Evolutionary conservation across 139 green algal species (phyloP), one percentile per base, ranked within the genome.

Genomic region (Chlorella vulgaris): DNA sequence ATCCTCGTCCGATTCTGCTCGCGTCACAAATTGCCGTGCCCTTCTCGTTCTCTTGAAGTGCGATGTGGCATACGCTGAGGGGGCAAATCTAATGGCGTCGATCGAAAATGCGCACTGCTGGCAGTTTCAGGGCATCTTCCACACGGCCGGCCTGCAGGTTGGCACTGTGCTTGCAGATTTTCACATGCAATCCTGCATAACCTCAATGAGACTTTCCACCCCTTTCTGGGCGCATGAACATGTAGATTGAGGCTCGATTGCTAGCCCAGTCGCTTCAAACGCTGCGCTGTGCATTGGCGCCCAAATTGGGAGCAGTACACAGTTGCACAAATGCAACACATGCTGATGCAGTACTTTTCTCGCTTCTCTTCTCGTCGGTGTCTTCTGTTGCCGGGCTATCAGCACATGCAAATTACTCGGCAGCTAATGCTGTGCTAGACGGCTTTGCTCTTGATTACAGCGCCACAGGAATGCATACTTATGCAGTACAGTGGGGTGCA

Each of bases 361-460:
- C 53, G 1, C 38, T 79, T 7, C 76, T 92, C 5, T 96, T 94
- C 87, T 94, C 90, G 36, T 93, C 87, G 10, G 78, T 94, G 7
- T 89, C 92, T 4, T 90, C 88, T 4, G 70, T 96, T 40, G 84
- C 93, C 4, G 92, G 92, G 10, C 88, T 86, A 6, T 82, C 90
- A 19, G 92, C 92, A 6, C 93, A 96, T 81, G 78, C 87, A 47
- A 93, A 90, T 66, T 96, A 96, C 69, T 68, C 76, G 42, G 91
- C 90, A n/a, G 93, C 93, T 7, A 96, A 96, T 76, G 86, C 87
- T n/a, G 87, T 78, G 22, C 73, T 96, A 50, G 93, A 95, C 69
- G 80, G 66, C 1, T 62, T 61, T 1, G 86, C 90, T 0, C 10
- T 21, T 3, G 8, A 24, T 19, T 8, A 40, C 4, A 2, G 13